Evolutionary conservation across 2,329 filamentous ascomycete species (phyloP).

Genomic region (Elsinoe batatas): DNA sequence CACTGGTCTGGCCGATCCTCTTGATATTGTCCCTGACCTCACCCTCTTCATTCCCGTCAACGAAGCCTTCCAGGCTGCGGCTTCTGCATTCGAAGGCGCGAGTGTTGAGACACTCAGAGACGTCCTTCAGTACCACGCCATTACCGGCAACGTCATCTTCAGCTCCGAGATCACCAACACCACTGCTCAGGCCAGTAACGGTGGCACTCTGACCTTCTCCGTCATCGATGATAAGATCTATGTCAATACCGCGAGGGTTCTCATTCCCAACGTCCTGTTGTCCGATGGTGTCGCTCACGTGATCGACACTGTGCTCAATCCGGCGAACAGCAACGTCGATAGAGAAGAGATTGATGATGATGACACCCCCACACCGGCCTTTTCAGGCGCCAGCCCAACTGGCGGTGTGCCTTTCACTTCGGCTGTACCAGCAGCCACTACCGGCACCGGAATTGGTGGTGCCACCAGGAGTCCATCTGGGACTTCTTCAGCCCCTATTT

Average conservation of each 20-base stretch:
- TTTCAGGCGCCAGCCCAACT: not conserved
- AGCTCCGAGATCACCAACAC: conserved; percentile 25
- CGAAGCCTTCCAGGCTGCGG: conserved; percentile 26
- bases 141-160: conserved; percentile 24
- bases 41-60: conserved; percentile 22
- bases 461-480: not conserved
- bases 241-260: conserved; percentile 45
- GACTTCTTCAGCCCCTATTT: not conserved
- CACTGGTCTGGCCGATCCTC: conserved; percentile 6
- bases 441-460: not conserved
- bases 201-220: conserved; percentile 35
- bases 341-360: conserved; percentile 2
- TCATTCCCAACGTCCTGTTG: conserved; percentile 40
- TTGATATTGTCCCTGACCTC: conserved; percentile 16
- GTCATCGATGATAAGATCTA: conserved; percentile 35
- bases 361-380: not conserved
- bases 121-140: conserved; percentile 29
- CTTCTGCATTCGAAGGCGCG: conserved; percentile 25
- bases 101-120: conserved; percentile 21
- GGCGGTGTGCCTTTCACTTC: not conserved
- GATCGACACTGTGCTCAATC: conserved; percentile 27
- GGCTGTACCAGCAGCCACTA: not conserved
- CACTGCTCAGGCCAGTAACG: conserved; percentile 21
- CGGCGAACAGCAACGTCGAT: not conserved
- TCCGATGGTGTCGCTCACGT: conserved; percentile 50